Evolutionary conservation across 2,329 filamentous ascomycete species (phyloP).

Genomic region (Stemphylium lycopersici): DNA sequence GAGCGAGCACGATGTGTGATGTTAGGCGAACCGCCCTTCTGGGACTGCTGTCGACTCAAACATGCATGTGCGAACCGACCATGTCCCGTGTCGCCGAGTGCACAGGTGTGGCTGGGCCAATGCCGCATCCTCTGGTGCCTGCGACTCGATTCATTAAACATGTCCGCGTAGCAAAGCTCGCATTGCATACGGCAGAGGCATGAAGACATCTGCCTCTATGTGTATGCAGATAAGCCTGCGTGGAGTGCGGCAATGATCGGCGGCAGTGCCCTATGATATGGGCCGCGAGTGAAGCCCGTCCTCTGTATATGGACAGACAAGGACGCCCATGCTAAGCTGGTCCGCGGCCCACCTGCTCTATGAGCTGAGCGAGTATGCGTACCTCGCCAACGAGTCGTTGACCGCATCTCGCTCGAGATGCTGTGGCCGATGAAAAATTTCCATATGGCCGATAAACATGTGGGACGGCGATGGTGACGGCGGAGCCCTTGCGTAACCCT

Average conservation of each 20-base stretch:
- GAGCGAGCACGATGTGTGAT: constrained; percentile 20
- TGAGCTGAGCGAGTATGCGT: neutral
- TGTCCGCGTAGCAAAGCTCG: neutral
- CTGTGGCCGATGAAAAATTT: too few relatives aligned
- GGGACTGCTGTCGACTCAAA: constrained; percentile 16
- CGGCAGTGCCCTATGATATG: neutral
- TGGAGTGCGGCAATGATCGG: neutral
- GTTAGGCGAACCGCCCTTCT: constrained; percentile 26
- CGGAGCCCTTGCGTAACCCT: constrained; percentile 10
- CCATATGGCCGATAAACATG: neutral
- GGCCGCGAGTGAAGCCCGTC: neutral
- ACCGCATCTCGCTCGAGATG: neutral
- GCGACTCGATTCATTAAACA: neutral
- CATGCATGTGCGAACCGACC: constrained; percentile 5
- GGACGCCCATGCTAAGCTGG: neutral
- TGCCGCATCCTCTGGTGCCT: neutral
- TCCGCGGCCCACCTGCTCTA: neutral
- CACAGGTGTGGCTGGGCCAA: constrained; percentile 1
- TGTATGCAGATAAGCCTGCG: neutral
- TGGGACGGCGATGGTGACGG: neutral
- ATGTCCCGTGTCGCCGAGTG: constrained; percentile 9
- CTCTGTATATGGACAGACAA: neutral
- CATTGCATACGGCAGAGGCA: neutral
- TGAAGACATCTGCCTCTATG: neutral
- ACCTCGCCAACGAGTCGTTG: neutral